Evolutionary conservation across 2,329 filamentous ascomycete species (phyloP).

Genomic region (Penicillium digitatum): DNA sequence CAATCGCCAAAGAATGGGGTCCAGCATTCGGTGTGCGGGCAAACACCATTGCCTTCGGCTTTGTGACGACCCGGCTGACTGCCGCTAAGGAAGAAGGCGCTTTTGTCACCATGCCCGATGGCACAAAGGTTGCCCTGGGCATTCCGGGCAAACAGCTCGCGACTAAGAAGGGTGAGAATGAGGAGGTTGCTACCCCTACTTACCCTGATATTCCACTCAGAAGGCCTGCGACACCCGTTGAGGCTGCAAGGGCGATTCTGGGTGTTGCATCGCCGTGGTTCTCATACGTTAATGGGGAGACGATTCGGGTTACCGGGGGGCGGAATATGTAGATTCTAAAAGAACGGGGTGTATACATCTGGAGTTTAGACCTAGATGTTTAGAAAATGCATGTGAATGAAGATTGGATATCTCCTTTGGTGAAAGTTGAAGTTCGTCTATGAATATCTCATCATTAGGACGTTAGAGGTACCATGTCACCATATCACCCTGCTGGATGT

Average conservation of each 20-base stretch:
- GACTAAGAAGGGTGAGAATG: conserved; percentile 27
- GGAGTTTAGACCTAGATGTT: background rate
- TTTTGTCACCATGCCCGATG: conserved; percentile 71
- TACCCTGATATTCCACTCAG: conserved; percentile 73
- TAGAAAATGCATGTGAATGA: background rate
- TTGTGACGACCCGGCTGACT: conserved; percentile 75
- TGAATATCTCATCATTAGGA: background rate
- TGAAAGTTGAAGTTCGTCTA: background rate
- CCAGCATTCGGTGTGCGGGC: conserved; percentile 74
- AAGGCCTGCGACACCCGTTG: conserved; percentile 70
- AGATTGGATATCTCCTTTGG: no score
- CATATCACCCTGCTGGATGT: background rate
- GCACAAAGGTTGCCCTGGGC: conserved; percentile 69
- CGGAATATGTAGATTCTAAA: conserved; percentile 51
- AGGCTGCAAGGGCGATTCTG: conserved; percentile 73
- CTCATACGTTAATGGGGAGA: conserved; percentile 81
- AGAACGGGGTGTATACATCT: background rate
- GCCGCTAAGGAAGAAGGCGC: conserved; percentile 80
- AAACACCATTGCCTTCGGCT: conserved; percentile 81
- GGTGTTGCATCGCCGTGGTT: conserved; percentile 78
- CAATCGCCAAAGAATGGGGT: conserved; percentile 89
- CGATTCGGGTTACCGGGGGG: conserved; percentile 79
- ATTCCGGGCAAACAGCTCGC: conserved; percentile 61
- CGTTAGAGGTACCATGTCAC: background rate
- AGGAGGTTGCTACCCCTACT: conserved; percentile 28